Evolutionary conservation across 1,284 basidiomycete genomes (phyloP).

Genomic region (Phaffia rhodozyma): DNA sequence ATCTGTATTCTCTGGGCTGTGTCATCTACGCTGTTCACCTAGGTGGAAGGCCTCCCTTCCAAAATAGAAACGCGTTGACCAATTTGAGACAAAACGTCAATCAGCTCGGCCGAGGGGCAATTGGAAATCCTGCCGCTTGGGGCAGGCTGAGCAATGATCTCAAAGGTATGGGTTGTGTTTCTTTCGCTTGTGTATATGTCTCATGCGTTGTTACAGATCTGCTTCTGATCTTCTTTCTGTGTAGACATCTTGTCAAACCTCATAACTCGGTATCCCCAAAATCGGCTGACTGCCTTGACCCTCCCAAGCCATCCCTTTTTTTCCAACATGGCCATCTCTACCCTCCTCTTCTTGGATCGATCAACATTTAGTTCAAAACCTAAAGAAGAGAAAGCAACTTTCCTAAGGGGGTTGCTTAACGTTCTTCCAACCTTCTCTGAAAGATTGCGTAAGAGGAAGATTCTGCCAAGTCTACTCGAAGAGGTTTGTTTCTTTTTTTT

Average conservation of each 20-base stretch:
- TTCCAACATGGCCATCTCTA: slow-evolving; percentile 91
- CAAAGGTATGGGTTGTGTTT: slow-evolving; percentile 18
- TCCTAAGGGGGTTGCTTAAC: slow-evolving; percentile 75
- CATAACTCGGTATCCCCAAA: slow-evolving; percentile 62
- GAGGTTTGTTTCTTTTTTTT: slow-evolving; percentile 44
- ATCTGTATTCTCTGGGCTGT: slow-evolving; percentile 90
- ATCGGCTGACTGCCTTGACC: slow-evolving; percentile 60
- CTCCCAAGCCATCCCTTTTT: slow-evolving; percentile 81
- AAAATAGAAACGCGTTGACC: slow-evolving; percentile 70
- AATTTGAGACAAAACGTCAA: slow-evolving; percentile 69
- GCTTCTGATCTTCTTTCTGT: not conserved
- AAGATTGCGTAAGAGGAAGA: slow-evolving; percentile 73
- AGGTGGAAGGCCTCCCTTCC: slow-evolving; percentile 76
- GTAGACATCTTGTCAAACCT: slow-evolving; percentile 63
- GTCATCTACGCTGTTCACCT: slow-evolving; percentile 81
- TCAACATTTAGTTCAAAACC: slow-evolving; percentile 90
- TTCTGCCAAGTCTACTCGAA: slow-evolving; percentile 86
- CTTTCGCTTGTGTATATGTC: not conserved
- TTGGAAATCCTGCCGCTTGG: slow-evolving; percentile 31
- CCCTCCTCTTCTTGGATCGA: slow-evolving; percentile 89
- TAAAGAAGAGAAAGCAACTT: slow-evolving; percentile 88
- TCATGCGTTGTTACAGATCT: not conserved
- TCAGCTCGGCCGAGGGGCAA: slow-evolving; percentile 36
- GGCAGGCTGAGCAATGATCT: slow-evolving; percentile 27
- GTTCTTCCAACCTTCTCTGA: slow-evolving; percentile 82